Conservation (phyloP, 495 filamentous ascomycete genomes). For the Hypoxylon perforatum region DNA sequence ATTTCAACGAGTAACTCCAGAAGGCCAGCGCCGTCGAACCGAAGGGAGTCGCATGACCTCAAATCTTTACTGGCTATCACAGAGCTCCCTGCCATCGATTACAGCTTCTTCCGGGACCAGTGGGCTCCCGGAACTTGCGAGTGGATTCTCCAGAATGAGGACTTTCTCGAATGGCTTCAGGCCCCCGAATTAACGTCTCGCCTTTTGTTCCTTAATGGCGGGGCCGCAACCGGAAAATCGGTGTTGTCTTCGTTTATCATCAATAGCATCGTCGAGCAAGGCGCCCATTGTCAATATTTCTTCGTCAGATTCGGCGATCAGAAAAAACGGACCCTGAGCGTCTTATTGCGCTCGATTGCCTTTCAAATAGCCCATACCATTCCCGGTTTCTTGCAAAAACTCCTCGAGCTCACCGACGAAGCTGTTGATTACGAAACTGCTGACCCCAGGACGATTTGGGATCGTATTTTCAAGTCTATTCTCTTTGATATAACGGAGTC, state of each 20-base stretch:
- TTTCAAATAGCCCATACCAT: conserved; percentile 45
- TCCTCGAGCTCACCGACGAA: conserved; percentile 35
- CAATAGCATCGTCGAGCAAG: conserved; percentile 36
- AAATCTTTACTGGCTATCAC: conserved; percentile 38
- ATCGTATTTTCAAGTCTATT: conserved; percentile 47
- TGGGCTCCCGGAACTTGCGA: conserved; percentile 52
- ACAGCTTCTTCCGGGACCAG: conserved; percentile 49
- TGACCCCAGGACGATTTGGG: conserved; percentile 51
- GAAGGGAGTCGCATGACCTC: not conserved
- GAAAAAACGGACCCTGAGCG: conserved; percentile 31
- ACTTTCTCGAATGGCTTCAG: conserved; percentile 42
- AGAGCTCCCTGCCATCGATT: conserved; percentile 47
- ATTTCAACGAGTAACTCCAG: conserved; percentile 4
- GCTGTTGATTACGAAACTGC: conserved; percentile 30
- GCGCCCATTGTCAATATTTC: conserved; percentile 49
- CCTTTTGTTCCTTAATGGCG: conserved; percentile 47
- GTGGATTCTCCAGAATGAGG: conserved; percentile 45
- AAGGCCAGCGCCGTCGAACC: conserved; percentile 12
- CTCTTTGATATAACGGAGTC: conserved; percentile 36
- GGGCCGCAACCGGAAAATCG: conserved; percentile 51
- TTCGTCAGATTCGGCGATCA: conserved; percentile 45
- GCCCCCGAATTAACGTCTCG: not conserved
- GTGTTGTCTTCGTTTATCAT: conserved; percentile 50
- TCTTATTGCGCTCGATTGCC: conserved; percentile 45
- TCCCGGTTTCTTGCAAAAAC: conserved; percentile 34